Percentiles rank a stretch among this genome's conserved stretches.
Conservation (phyloP, 2,329 filamentous ascomycete genomes). For the Shiraia bambusicola region DNA sequence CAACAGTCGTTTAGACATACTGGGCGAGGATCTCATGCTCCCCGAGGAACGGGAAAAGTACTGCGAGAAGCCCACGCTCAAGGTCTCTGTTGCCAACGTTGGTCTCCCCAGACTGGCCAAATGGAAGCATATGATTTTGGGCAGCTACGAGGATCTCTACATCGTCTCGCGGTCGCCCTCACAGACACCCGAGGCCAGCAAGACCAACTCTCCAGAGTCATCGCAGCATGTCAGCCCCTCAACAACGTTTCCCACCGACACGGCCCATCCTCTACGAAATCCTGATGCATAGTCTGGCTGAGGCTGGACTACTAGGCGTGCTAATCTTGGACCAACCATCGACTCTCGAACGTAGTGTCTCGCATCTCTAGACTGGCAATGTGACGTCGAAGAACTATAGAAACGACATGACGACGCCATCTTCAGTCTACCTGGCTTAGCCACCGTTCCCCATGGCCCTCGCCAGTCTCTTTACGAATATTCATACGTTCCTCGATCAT, state of each 20-base stretch:
- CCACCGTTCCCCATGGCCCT: background rate
- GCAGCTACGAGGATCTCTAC: constrained; percentile 52
- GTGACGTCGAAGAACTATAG: too few relatives aligned
- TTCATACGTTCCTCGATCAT: constrained; percentile 12
- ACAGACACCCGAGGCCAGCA: constrained; percentile 37
- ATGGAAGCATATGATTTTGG: constrained; percentile 50
- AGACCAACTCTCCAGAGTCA: constrained; percentile 42
- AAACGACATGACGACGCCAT: background rate
- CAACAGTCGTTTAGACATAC: constrained; percentile 50
- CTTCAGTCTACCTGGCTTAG: constrained; percentile 2
- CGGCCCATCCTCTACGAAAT: constrained; percentile 26
- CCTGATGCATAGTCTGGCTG: constrained; percentile 11
- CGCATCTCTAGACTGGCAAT: constrained; percentile 10
- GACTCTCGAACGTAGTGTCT: constrained; percentile 12
- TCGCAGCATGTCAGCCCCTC: constrained; percentile 42
- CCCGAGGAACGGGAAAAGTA: constrained; percentile 41
- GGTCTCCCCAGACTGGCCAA: constrained; percentile 49
- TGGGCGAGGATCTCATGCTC: constrained; percentile 47
- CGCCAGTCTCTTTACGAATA: constrained; percentile 1
- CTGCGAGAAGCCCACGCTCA: constrained; percentile 49
- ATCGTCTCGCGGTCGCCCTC: constrained; percentile 49
- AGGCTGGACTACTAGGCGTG: constrained; percentile 4
- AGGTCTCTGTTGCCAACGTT: constrained; percentile 51
- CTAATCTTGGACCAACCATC: constrained; percentile 10
- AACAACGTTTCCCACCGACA: constrained; percentile 36